These are phyloP conservation scores for Lichtheimia ramosa DNA, from an alignment of 371 early-diverging fungal genomes.

Conservation along the genomic window DNA sequence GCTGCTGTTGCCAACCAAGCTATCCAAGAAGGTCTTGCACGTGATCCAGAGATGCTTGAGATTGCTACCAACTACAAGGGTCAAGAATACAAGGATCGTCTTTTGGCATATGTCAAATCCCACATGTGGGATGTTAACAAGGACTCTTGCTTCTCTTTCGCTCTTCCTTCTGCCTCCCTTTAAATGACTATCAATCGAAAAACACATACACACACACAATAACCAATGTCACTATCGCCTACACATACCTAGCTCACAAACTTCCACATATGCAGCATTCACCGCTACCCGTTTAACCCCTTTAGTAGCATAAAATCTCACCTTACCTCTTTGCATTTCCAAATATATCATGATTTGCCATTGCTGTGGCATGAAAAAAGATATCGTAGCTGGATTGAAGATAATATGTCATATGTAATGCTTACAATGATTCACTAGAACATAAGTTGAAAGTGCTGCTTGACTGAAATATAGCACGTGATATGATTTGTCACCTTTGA, in stretches of 20 bases:
- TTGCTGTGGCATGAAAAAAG: too few species aligned
- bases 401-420: too few species aligned
- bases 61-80: constrained; percentile 1
- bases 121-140: constrained; percentile 15
- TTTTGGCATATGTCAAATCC: constrained; percentile 7
- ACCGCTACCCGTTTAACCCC: constrained; percentile 3
- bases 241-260: background rate
- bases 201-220: background rate
- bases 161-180: background rate
- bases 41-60: background rate
- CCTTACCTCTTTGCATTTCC: too few species aligned
- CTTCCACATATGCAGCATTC: background rate
- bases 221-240: background rate
- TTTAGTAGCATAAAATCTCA: background rate
- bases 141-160: background rate
- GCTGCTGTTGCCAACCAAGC: constrained; percentile 73
- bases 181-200: background rate
- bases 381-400: too few species aligned
- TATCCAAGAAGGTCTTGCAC: constrained; percentile 57
- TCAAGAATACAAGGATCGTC: background rate
- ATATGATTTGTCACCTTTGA: too few species aligned
- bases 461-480: too few species aligned
- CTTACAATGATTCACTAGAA: too few species aligned
- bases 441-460: too few species aligned
- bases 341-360: too few species aligned